These are phyloP conservation scores for Pseudonectria foliicola DNA, from an alignment of 2,329 filamentous ascomycete species.

Conservation along the genomic window DNA sequence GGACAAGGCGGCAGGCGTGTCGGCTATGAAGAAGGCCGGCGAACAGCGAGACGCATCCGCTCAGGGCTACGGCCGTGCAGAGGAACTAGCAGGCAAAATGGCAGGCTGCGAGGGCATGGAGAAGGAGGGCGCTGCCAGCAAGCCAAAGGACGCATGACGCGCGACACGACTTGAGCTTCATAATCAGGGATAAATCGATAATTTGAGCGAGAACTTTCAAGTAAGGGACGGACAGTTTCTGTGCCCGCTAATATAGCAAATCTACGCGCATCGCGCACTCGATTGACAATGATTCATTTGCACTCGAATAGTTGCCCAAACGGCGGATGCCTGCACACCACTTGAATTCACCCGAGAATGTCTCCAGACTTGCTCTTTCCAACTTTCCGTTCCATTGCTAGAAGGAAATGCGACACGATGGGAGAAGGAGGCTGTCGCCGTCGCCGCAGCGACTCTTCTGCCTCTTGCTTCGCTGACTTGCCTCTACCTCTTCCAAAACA, in stretches of 20 bases:
- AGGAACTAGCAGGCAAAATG: constrained; percentile 56
- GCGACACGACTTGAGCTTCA: background rate
- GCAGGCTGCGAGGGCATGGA: constrained; percentile 65
- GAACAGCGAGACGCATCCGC: constrained; percentile 44
- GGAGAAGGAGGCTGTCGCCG: too few species aligned
- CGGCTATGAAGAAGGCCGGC: constrained; percentile 54
- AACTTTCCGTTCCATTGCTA: too few species aligned
- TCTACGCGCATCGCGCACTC: too few species aligned
- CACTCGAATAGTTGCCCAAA: too few species aligned
- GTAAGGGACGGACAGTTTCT: too few species aligned
- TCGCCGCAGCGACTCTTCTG: constrained; percentile 1
- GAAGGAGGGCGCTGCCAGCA: constrained; percentile 51
- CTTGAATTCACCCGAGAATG: too few species aligned
- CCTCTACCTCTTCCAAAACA: background rate
- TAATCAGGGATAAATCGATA: background rate
- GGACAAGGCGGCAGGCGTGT: constrained; percentile 55
- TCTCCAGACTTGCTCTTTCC: too few species aligned
- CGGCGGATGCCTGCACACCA: too few species aligned
- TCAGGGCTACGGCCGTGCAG: constrained; percentile 54
- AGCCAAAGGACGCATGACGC: constrained; percentile 22
- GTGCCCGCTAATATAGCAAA: too few species aligned
- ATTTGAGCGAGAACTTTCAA: too few species aligned
- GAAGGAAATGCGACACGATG: too few species aligned
- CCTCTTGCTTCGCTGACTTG: constrained; percentile 4
- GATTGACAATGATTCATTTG: too few species aligned